Conservation (phyloP, 805 yeast genomes). For the Ogataea nakhonphanomensis region DNA sequence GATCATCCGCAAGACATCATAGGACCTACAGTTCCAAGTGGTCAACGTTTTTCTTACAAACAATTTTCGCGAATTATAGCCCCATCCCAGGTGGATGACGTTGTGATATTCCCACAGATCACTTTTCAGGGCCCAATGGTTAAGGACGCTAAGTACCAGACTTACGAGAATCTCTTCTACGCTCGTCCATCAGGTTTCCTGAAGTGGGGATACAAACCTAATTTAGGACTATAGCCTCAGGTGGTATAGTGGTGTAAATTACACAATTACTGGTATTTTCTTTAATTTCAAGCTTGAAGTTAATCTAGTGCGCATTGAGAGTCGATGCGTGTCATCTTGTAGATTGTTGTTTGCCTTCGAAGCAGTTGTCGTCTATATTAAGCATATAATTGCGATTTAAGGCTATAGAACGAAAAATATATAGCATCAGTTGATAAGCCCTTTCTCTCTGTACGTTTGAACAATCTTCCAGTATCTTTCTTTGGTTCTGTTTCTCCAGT, state of each 20-base stretch:
- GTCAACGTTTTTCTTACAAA: conserved; percentile 19
- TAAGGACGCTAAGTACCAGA: conserved; percentile 8
- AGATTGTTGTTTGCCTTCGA: no score
- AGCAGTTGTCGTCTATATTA: no score
- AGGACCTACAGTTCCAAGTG: conserved; percentile 19
- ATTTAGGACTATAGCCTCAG: conserved; percentile 3
- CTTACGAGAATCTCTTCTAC: conserved; percentile 14
- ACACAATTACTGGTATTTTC: no score
- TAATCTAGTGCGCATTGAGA: no score
- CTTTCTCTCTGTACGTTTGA: conserved; percentile 18
- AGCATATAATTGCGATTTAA: no score
- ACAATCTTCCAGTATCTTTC: conserved; percentile 35
- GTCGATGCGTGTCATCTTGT: no score
- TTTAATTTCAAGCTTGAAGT: no score
- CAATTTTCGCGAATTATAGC: conserved; percentile 19
- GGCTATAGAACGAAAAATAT: background rate
- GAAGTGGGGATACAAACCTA: conserved; percentile 15
- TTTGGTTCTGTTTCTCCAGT: conserved; percentile 36
- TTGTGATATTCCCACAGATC: conserved; percentile 18
- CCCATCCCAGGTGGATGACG: conserved; percentile 24
- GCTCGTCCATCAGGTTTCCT: conserved; percentile 26
- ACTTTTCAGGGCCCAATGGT: conserved; percentile 18
- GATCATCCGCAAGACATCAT: conserved; percentile 4
- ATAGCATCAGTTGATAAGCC: background rate
- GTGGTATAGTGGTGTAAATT: no score